Percentiles rank a stretch among this genome's conserved stretches.
phyloP scores from a whole-genome alignment of 495 filamentous ascomycete genomes.

The Podospora fimiseda region DNA sequence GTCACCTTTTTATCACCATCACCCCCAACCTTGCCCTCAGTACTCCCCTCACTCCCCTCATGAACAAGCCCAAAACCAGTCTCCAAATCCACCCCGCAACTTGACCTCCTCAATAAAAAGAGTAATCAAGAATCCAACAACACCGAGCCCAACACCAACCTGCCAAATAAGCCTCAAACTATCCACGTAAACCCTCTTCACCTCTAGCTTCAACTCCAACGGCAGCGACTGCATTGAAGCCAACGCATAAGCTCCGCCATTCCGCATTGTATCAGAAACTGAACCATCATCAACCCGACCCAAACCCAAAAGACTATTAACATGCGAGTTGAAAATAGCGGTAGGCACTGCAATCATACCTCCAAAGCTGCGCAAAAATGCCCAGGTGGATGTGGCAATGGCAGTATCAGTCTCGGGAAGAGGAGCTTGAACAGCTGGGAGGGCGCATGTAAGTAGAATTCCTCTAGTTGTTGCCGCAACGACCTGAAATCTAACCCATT shows the following conservation, averaged over 20 bases:
- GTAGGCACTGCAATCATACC: slow-evolving; percentile 42
- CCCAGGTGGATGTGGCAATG: slow-evolving; percentile 36
- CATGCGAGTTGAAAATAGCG: slow-evolving; percentile 40
- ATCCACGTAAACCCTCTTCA: not conserved
- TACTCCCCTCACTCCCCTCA: not conserved
- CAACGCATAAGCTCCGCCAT: not conserved
- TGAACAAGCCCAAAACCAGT: not conserved
- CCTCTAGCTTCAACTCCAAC: not conserved
- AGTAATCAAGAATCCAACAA: not conserved
- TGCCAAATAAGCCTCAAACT: not conserved
- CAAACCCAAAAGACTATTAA: not conserved
- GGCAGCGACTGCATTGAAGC: not conserved
- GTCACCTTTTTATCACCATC: no score
- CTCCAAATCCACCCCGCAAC: not conserved
- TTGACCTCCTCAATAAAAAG: not conserved
- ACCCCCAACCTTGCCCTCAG: no score
- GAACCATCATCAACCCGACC: not conserved
- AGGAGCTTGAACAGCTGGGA: slow-evolving; percentile 36
- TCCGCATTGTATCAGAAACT: not conserved
- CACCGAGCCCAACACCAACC: not conserved
- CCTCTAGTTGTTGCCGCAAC: slow-evolving; percentile 26
- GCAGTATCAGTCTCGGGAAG: slow-evolving; percentile 35
- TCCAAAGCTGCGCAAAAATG: slow-evolving; percentile 44
- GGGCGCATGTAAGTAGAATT: slow-evolving; percentile 23
- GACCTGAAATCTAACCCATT: slow-evolving; percentile 11